phyloP scores from a whole-genome alignment of 495 filamentous ascomycete species.

The Aspergillus hancockii region DNA sequence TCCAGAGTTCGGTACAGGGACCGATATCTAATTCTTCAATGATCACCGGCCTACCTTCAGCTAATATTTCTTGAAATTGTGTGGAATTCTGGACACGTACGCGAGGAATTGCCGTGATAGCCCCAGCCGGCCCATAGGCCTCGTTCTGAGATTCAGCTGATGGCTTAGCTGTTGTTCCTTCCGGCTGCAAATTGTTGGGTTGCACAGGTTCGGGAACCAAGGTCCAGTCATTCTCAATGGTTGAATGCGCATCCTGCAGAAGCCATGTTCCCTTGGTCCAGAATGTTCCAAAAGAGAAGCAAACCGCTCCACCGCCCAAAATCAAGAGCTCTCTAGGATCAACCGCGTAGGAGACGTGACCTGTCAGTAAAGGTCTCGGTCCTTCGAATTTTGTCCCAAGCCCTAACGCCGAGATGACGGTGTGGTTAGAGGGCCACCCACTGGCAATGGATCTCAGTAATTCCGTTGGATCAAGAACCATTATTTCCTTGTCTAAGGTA shows the following conservation, averaged over 20 bases:
- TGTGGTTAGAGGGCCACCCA: constrained; percentile 15
- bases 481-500: constrained; percentile 35
- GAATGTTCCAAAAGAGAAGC: constrained; percentile 83
- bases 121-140: constrained; percentile 7
- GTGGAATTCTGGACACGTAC: constrained; percentile 47
- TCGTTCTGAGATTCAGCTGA: constrained; percentile 3
- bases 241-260: constrained; percentile 27
- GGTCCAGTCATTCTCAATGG: constrained; percentile 24
- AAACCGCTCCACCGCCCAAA: constrained; percentile 80
- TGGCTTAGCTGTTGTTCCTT: background rate
- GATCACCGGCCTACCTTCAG: constrained; percentile 61
- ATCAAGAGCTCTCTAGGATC: constrained; percentile 53
- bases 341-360: constrained; percentile 56
- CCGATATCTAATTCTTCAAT: constrained; percentile 68
- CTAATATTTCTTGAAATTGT: constrained; percentile 61
- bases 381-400: constrained; percentile 20
- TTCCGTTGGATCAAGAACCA: constrained; percentile 30
- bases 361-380: constrained; percentile 64
- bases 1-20: constrained; percentile 66
- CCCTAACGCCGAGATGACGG: constrained; percentile 25
- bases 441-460: constrained; percentile 15
- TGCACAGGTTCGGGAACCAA: constrained; percentile 19
- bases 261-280: constrained; percentile 65
- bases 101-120: constrained; percentile 42
- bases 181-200: constrained; percentile 8